Conservation (phyloP, 2,329 filamentous ascomycete species). For the Xylariales sp. region DNA sequence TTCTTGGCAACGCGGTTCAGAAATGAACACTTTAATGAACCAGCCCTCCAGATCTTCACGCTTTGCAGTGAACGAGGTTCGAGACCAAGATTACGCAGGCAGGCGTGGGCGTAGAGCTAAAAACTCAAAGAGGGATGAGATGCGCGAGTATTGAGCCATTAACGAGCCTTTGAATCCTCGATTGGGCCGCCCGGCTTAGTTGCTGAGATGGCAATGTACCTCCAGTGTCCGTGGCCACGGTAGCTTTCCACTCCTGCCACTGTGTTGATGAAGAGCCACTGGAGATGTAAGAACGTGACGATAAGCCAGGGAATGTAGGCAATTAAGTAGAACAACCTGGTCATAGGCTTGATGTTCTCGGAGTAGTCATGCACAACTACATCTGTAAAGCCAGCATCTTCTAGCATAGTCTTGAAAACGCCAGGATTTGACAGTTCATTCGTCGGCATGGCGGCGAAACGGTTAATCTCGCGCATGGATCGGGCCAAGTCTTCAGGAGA, state of each 20-base stretch:
- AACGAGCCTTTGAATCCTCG: slow-evolving; percentile 11
- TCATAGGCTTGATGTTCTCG: slow-evolving; percentile 42
- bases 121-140: background rate
- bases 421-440: slow-evolving; percentile 32
- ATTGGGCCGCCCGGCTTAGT: slow-evolving; percentile 25
- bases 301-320: slow-evolving; percentile 42
- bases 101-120: background rate
- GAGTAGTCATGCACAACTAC: slow-evolving; percentile 39
- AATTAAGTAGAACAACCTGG: slow-evolving; percentile 40
- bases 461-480: slow-evolving; percentile 32
- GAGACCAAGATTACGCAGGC: no score
- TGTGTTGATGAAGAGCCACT: slow-evolving; percentile 43
- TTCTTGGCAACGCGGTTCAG: no score
- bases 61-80: no score
- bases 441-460: slow-evolving; percentile 41
- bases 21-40: no score
- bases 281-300: slow-evolving; percentile 35
- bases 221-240: slow-evolving; percentile 25
- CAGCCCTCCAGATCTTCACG: no score
- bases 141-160: background rate
- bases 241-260: slow-evolving; percentile 36
- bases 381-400: slow-evolving; percentile 39
- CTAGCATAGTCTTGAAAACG: slow-evolving; percentile 33
- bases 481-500: slow-evolving; percentile 18
- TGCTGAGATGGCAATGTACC: slow-evolving; percentile 29